Base-by-base conservation (phyloP, 2,329 filamentous ascomycete genomes). In the Coniochaeta hoffmannii region DNA sequence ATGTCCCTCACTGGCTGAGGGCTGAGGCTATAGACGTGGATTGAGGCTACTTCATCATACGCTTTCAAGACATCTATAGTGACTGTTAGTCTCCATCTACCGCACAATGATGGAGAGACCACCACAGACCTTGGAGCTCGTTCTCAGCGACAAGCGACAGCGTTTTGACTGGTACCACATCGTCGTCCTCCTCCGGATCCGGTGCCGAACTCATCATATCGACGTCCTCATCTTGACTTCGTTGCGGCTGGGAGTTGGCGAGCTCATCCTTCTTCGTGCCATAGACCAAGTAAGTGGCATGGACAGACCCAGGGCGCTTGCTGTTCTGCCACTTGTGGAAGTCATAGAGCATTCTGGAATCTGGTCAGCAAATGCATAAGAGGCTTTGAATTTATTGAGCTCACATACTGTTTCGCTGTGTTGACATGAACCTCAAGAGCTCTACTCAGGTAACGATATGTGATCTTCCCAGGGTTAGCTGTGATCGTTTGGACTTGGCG, bases 231-330 rank as follows among this genome's bases (percentile, higher is more conserved):
- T 87, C 78, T 34, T 77, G 73, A 24, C 70, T 64, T 8, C 63
- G 62, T 17, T 57, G 64, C 1, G 59, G 58, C 10, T 55, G 56
- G 28, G 58, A 59, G 53, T 52, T 41, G 6, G 61, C 53, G 14
- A 71, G 68, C 17, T 67, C 65, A 6, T 65, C 64, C 54, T 71
- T 76, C 64, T 82, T 87, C 22, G 76, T 81, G 36, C 93, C 94
- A 53, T 86, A 88, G 49, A 99, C 68, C 51, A 97, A 76, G 71
- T 97, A 99, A n/a, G 91, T 97, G 46, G 93, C 94, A 72, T 95
- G 83, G n/a, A 97, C 77, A 26, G 84, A 86, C 22, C 83, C 81
- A 0, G 88, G 79, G 58, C 85, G 87, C 69, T 87, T 89, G 55
- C 76, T 78, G 69, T 91, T 96, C 67, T 96, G 88, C 56, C 78